Evolutionary conservation across 2,329 filamentous ascomycete species (phyloP), one percentile per base, ranked within the genome.

Genomic region (Metarhizium rileyi): DNA sequence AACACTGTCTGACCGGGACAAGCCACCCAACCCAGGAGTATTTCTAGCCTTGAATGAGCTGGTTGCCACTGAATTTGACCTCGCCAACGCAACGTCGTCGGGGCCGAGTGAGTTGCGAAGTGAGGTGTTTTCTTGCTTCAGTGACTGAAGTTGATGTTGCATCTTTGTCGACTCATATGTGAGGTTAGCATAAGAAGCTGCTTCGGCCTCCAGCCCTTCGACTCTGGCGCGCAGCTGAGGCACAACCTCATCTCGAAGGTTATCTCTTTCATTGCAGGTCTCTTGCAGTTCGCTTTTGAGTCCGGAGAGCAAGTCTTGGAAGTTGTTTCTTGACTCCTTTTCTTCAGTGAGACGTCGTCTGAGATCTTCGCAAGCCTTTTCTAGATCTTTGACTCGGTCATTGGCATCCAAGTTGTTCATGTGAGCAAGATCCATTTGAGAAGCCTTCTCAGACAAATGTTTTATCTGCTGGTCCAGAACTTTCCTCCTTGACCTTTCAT

Each of bases 241-340:
- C 2, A 95, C 81, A 38, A 95, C 75, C 66, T 95, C 88, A 55
- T 97, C 90, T 26, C 88, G 84, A 16, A 97, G 78, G 59, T 94
- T 91, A 66, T 98, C 93, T 47, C 90, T 82, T 68, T 98, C 90
- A 57, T 93, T 90, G 52, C 86, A 80, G 48, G 90, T 81, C 56
- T 82, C 86, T 59, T 90, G 80, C 14, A 97, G 74, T 63, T 98
- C 90, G 23, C 82, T 79, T 58, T 86, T 86, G 57, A 97, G 82
- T 5, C 87, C 91, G 6, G 83, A 81, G 42, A 97, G 75, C 41
- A 98, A 76, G 64, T 96, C 90, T 68, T 97, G 90, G 59, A 97
- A 94, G 64, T 94, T 96, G 61, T 88, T 84, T 66, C 95, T 96
- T 58, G 87, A 82, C 64, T 87, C 80, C 50, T 87, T 80, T 69